Evolutionary conservation across 257 asterid genomes (phyloP), one percentile per base, ranked within the genome.

Genomic region (Leptodermis oblonga): DNA sequence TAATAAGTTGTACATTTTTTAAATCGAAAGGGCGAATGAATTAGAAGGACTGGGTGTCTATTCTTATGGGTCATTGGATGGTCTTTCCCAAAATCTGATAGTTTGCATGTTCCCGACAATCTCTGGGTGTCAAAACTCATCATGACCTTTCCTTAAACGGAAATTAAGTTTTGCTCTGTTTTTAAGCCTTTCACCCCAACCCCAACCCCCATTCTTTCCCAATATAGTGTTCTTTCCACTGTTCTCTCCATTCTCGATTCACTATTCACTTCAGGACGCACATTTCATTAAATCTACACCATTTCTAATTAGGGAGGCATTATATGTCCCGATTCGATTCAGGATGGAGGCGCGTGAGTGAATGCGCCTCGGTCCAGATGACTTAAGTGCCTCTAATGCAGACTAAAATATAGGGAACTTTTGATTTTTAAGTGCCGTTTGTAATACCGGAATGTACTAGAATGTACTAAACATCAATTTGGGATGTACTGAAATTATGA

Each of bases 81-180:
- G 42, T 74, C 37, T 80, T 88, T 74, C 90, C 93, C 75, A 72
- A 84, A 85, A 80, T 64, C 80, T 79, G 87, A 84, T 79, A 80
- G 85, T 80, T 86, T 88, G 96, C 97, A 88, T 86, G 95, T 91
- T 91, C 96, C 97, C 97, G 87, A 91, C 90, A 83, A 80, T 39
- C 81, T 73, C 79, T 78, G 83, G 88, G 84, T 76, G 87, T 84
- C 82, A 78, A 84, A 82, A 78, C 80, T 48, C 81, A 91, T 91
- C 76, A 91, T 88, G 80, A 83, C 85, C 43, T 82, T 83, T 69
- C 95, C 86, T 70, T 53, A 74, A 80, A 73, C 59, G 76, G 84
- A 37, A 68, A 55, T 28, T 42, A 69, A 66, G 49, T 77, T 82
- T 75, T 73, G 72, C 70, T 82, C 86, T 68, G 48, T 78, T 66